Evolutionary conservation across 805 yeast genomes (phyloP).

Genomic region (Saccharomycopsis sp.): DNA sequence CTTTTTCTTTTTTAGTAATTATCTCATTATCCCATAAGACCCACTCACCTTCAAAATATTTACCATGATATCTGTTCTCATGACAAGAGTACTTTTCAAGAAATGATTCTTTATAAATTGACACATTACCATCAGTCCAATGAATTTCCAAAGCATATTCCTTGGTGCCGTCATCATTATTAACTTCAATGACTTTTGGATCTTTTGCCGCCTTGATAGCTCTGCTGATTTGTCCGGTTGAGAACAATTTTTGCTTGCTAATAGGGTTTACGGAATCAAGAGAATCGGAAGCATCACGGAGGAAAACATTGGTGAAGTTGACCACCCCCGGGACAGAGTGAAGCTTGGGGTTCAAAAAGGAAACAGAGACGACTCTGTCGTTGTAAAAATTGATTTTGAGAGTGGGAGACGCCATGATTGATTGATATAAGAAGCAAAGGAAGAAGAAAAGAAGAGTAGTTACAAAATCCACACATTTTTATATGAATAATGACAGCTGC

Average conservation of each 20-base stretch:
- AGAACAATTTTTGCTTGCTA: slow-evolving; percentile 52
- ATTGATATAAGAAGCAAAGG: too few species aligned
- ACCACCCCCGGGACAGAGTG: slow-evolving; percentile 20
- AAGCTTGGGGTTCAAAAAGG: slow-evolving; percentile 11
- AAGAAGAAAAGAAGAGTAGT: too few species aligned
- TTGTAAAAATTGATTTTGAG: slow-evolving; percentile 15
- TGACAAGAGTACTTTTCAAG: slow-evolving; percentile 33
- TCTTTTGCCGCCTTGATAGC: slow-evolving; percentile 22
- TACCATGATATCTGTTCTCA: slow-evolving; percentile 22
- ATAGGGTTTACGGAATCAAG: slow-evolving; percentile 38
- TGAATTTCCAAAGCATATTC: slow-evolving; percentile 30
- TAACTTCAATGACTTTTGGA: slow-evolving; percentile 21
- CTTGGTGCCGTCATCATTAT: too few species aligned
- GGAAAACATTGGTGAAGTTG: slow-evolving; percentile 39
- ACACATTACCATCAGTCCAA: slow-evolving; percentile 38
- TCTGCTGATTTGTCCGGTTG: slow-evolving; percentile 37
- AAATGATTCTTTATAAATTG: slow-evolving; percentile 36
- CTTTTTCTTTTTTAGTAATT: slow-evolving; percentile 1
- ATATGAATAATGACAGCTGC: too few species aligned
- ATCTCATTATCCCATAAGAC: slow-evolving; percentile 8
- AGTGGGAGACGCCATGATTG: too few species aligned
- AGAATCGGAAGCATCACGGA: slow-evolving; percentile 53
- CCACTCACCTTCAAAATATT: slow-evolving; percentile 13
- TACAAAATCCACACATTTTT: too few species aligned
- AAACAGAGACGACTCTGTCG: slow-evolving; percentile 15